Percentiles rank a stretch among this genome's conserved stretches.
These are phyloP conservation scores for Marasmius tenuissimus DNA, from an alignment of 1,284 basidiomycete genomes.

Conservation along the genomic window DNA sequence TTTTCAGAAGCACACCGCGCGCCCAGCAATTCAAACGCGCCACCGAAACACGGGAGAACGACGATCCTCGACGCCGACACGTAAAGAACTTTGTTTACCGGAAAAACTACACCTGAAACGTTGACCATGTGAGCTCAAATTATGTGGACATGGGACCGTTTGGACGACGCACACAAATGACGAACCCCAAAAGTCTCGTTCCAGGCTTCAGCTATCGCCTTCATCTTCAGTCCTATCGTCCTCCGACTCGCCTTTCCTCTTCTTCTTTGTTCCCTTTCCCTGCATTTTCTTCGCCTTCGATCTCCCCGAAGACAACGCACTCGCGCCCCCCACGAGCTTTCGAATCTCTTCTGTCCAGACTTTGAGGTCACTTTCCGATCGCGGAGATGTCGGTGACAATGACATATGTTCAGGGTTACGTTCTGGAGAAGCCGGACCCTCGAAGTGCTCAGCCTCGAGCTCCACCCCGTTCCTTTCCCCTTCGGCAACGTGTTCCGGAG, in stretches of 20 bases:
- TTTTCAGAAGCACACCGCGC: too few species aligned
- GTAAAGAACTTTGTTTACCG: not conserved
- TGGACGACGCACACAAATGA: not conserved
- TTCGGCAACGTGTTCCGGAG: conserved; percentile 14
- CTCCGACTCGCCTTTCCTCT: conserved; percentile 11
- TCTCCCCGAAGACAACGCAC: not conserved
- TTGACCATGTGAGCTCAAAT: not conserved
- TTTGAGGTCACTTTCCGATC: not conserved
- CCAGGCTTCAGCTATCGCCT: conserved; percentile 12
- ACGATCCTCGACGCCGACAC: not conserved
- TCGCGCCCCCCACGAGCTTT: conserved; percentile 19
- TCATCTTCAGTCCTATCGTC: conserved; percentile 18
- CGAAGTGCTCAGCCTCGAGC: not conserved
- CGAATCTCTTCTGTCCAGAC: not conserved
- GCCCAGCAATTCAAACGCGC: too few species aligned
- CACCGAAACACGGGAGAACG: too few species aligned
- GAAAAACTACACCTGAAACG: not conserved
- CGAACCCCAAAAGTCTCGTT: not conserved
- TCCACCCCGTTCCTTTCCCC: not conserved
- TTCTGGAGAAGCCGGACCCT: not conserved
- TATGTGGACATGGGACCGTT: not conserved
- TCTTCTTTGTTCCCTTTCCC: conserved; percentile 16
- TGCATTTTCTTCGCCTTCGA: conserved; percentile 16
- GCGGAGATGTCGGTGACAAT: not conserved
- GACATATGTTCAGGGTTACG: not conserved